Conservation (phyloP, 75 land plant species). For the Gnetum montanum region DNA sequence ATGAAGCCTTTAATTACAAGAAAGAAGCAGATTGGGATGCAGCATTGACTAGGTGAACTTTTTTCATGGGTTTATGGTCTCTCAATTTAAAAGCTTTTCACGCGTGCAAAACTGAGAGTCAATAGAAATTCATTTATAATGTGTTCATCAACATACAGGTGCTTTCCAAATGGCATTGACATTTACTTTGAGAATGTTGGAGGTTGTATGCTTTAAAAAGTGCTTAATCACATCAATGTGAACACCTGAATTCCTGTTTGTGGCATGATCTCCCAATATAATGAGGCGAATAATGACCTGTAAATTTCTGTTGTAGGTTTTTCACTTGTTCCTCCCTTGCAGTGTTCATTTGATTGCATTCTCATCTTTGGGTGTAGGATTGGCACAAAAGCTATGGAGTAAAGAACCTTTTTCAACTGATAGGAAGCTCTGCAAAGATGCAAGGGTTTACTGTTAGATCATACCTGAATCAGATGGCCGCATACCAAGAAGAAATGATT, state of each 20-base stretch:
- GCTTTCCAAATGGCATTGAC: conserved; percentile 34
- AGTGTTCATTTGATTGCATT: background rate
- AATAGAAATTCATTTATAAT: too few species aligned
- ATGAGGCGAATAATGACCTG: conserved; percentile 6
- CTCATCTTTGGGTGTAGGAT: conserved; percentile 10
- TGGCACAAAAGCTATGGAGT: conserved; percentile 31
- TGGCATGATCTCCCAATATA: conserved; percentile 42
- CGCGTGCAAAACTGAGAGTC: too few species aligned
- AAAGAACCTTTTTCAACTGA: conserved; percentile 25
- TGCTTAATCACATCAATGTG: conserved; percentile 32
- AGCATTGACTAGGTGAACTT: conserved; percentile 14
- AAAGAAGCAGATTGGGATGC: conserved; percentile 19
- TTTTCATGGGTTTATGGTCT: too few species aligned
- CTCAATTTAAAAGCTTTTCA: too few species aligned
- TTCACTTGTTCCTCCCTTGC: background rate
- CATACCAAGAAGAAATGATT: conserved; percentile 24
- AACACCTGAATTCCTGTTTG: conserved; percentile 17
- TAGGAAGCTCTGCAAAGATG: conserved; percentile 28
- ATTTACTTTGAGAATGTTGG: conserved; percentile 41
- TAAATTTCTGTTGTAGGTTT: background rate
- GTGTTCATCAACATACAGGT: too few species aligned
- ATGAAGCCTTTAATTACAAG: conserved; percentile 37
- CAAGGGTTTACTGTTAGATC: conserved; percentile 23
- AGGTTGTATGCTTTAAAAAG: conserved; percentile 32
- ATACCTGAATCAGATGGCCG: conserved; percentile 8